Evolutionary conservation across 306 rosid species (phyloP), one percentile per base, ranked within the genome.

Genomic region (Phaseolus lunatus): DNA sequence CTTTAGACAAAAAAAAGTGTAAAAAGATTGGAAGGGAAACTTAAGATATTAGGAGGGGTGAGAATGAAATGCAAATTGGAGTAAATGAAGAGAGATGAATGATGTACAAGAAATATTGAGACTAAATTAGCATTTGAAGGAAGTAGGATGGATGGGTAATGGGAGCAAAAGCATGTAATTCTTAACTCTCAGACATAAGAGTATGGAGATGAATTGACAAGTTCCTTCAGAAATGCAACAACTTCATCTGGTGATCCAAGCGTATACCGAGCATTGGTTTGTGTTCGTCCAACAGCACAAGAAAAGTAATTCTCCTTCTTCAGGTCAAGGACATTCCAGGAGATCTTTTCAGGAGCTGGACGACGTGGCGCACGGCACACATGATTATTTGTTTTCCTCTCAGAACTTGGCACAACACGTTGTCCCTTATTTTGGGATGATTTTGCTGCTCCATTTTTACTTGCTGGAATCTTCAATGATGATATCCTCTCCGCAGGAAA

Each of bases 301-400:
- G 98, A 95, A 81, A 90, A 95, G 91, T 95, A 95, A 75, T 95
- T 95, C 83, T 90, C 97, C 72, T 82, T 91, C 81, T 92, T 87
- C 0, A 95, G 96, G 82, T 95, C 98, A 63, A 95, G 98, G 33
- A 95, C 96, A 47, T 88, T 95, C 97, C 97, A 92, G 7, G 97
- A 87, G n/a, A 82, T 80, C 86, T 87, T 95, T 68, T 92, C 97
- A 0, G 94, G 87, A 27, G 87, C 79, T 14, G 85, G 83, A 57
- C 81, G 68, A 37, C 88, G 82, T 3, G 79, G 71, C 9, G 81
- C 73, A 15, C 88, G 86, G 52, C 73, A 44, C 61, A 58, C 47
- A 52, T 88, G 88, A 67, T 88, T 89, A n/a, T 54, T 78, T 26
- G 71, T 23, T 87, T 84, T 92, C 89, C 79, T 89, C 79, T 87